Evolutionary conservation across 495 filamentous ascomycete genomes (phyloP), one percentile per base, ranked within the genome.

Genomic region (Glonium stellatum): DNA sequence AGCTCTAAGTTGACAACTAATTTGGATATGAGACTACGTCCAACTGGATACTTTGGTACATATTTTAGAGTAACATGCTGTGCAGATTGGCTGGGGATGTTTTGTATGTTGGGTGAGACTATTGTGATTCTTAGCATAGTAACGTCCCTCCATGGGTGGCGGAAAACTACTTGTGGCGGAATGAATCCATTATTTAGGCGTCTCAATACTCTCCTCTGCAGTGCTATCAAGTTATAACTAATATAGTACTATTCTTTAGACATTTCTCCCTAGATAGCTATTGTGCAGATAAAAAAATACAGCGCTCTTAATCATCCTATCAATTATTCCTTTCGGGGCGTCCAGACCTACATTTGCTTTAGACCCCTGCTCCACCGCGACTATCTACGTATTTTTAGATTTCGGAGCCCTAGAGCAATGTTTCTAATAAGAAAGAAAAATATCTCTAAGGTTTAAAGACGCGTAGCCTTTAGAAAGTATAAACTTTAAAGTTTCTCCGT

Each of bases 241-340:
- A n/a, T n/a, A n/a, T n/a, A n/a, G n/a, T 39, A 39, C 15, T 39
- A 39, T 39, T 39, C 8, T 52, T 8, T 13, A 25, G 6, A 12
- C 49, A 52, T 52, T 52, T 52, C 49, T 52, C 49, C 49, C 6
- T 52, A 9, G 49, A 23, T 22, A 10, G 5, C 49, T 6, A 52
- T n/a, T 23, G 49, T 52, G 49, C 49, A 52, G 19, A n/a, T 22
- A 10, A 52, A 52, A 52, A 52, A 52, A 19, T 52, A 52, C 49
- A 25, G 27, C 49, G 49, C 22, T 52, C 49, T 52, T 52, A 23
- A 52, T 52, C 19, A 52, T 52, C 13, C 49, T 52, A 23, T 52
- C 19, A 23, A 52, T 52, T 23, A 31, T 52, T 23, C 49, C 31
- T 48, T 48, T 48, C 46, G 21, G 46, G 21, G 46, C 46, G 21